Percentiles rank a stretch among this genome's conserved stretches.
These are phyloP conservation scores for Chaetomium strumarium DNA, from an alignment of 2,329 filamentous ascomycete genomes.

Conservation along the genomic window DNA sequence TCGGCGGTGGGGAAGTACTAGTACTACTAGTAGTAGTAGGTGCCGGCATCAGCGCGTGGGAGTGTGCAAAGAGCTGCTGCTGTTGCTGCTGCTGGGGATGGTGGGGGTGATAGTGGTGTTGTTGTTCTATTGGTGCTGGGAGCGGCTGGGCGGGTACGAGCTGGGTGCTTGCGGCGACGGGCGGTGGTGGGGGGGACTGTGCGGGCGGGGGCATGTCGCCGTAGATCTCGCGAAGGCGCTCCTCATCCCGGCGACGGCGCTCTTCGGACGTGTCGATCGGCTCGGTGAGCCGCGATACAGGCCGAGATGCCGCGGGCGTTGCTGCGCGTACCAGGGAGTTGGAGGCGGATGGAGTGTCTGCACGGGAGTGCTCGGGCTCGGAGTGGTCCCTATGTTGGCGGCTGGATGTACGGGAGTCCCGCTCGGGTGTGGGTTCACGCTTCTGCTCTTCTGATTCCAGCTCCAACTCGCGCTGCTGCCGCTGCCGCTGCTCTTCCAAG, in stretches of 20 bases:
- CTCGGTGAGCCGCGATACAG: conserved; percentile 13
- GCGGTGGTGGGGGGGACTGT: conserved; percentile 7
- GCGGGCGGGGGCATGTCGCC: conserved; percentile 26
- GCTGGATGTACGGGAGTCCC: conserved; percentile 17
- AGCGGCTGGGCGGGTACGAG: conserved; percentile 13
- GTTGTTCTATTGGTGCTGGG: neutral
- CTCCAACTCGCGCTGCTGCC: conserved; percentile 24
- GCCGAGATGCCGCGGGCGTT: conserved; percentile 13
- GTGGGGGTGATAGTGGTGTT: neutral
- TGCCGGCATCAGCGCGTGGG: neutral
- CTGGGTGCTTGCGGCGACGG: conserved; percentile 14
- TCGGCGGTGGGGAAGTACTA: neutral
- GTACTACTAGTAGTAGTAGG: no score
- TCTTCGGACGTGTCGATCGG: conserved; percentile 28
- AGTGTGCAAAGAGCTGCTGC: neutral
- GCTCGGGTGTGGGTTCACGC: neutral
- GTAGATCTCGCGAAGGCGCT: conserved; percentile 50
- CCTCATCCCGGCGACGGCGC: conserved; percentile 41
- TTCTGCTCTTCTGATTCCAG: conserved; percentile 12
- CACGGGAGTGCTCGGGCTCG: conserved; percentile 1
- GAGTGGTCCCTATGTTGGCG: conserved; percentile 24
- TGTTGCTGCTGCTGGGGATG: neutral
- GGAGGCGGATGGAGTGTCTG: conserved; percentile 8
- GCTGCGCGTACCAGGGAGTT: conserved; percentile 14
- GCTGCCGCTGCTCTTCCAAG: conserved; percentile 35